Evolutionary conservation across 1,139 yeast species (phyloP).

Genomic region (Pichia sp.): DNA sequence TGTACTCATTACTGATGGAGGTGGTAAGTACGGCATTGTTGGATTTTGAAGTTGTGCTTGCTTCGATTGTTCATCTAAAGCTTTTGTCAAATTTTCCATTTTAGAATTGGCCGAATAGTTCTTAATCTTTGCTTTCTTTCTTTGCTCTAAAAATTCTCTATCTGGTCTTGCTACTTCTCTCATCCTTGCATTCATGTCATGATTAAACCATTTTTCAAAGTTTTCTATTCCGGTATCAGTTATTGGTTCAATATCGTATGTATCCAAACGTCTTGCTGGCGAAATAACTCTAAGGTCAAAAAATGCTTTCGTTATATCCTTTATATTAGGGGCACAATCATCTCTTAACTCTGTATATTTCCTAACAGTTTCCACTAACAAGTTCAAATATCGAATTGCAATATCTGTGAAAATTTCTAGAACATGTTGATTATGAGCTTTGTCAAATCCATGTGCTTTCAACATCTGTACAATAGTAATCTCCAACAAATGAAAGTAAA

Average conservation of each 20-base stretch:
- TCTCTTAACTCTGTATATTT: constrained; percentile 23
- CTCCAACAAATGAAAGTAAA: constrained; percentile 27
- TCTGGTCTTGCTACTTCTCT: constrained; percentile 29
- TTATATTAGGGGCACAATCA: constrained; percentile 22
- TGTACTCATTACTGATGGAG: constrained; percentile 8
- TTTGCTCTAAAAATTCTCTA: constrained; percentile 21
- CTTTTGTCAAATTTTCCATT: constrained; percentile 28
- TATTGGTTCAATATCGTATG: constrained; percentile 23
- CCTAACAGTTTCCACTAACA: constrained; percentile 20
- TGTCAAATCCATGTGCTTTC: constrained; percentile 30
- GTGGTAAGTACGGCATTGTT: constrained; percentile 20
- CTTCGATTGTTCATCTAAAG: constrained; percentile 25
- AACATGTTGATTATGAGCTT: constrained; percentile 23
- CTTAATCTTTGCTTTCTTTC: constrained; percentile 16
- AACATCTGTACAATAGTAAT: constrained; percentile 28
- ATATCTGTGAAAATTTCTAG: constrained; percentile 29
- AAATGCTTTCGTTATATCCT: constrained; percentile 27
- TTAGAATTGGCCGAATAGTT: constrained; percentile 21
- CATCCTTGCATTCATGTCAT: constrained; percentile 24
- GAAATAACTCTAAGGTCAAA: constrained; percentile 26
- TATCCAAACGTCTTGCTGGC: constrained; percentile 26
- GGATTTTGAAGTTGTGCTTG: constrained; percentile 22
- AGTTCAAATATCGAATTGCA: constrained; percentile 24
- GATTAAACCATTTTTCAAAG: constrained; percentile 29
- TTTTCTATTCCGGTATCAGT: constrained; percentile 25